Base-by-base conservation (phyloP, 2,329 filamentous ascomycete species). In the Diaporthe australafricana region DNA sequence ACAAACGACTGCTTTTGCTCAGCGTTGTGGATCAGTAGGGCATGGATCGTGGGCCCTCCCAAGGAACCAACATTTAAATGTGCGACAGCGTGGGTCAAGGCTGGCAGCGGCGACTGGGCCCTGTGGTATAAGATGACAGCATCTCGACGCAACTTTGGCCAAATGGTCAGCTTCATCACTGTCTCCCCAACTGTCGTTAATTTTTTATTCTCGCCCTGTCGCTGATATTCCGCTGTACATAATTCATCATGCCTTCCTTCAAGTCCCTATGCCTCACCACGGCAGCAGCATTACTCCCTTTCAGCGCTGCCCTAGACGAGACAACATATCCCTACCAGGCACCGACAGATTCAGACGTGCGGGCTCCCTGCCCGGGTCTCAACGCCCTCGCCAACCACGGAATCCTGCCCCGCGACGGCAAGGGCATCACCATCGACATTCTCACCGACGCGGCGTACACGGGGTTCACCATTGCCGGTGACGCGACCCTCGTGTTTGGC, bases 311-410 rank as follows among this genome's bases (percentile, higher is more conserved):
- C n/a, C 38, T 70, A 12, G 68, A 70, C 14, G 68, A 70, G 68
- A 25, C 48, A 8, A 55, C 68, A 20, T 55, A 63, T 7, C 68
- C 68, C 17, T 70, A 17, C 20, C 56, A 70, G 25, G 38, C 57
- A 7, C 68, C 68, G 8, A 63, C 68, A 17, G 47, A 53, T 17
- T 65, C 68, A 55, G 68, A 70, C 38, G 20, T 25, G 22, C 68
- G 68, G 2, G 55, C 68, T 12, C 68, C 68, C 3, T 70, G 68
- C 47, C 68, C 68, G 30, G 68, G 17, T 8, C 56, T 70, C 56
- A 70, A 70, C 38, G 68, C 68, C 6, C 38, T 55, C 8, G 68
- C 68, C 1, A 70, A 70, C 32, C 68, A 70, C 68, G 68, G 68
- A 9, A 6, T 70, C 20, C n/a, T 70, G 20, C 68, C 68, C 8